phyloP scores from a whole-genome alignment of 1,284 basidiomycete genomes.

The Irpex rosettiformis region DNA sequence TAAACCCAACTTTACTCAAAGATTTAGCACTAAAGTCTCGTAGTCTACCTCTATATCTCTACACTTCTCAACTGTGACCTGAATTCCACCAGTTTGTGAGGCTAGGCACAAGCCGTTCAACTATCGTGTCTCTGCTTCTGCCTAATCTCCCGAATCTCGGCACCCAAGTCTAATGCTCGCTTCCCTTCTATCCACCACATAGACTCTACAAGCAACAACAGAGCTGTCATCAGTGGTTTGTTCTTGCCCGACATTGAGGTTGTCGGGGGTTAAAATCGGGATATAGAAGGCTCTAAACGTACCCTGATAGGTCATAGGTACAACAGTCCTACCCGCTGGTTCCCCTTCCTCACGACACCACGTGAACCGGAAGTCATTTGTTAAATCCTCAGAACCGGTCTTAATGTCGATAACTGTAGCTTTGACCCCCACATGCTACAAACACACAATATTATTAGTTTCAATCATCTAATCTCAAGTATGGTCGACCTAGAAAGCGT shows the following conservation, averaged over 20 bases:
- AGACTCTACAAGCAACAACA: constrained; percentile 46
- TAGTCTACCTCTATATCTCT: no score
- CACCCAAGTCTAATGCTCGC: constrained; percentile 61
- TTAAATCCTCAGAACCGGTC: constrained; percentile 64
- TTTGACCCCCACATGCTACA: constrained; percentile 67
- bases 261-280: no score
- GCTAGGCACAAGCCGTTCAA: no score
- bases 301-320: constrained; percentile 70
- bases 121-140: background rate
- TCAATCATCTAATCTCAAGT: no score
- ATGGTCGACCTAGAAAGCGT: no score
- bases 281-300: background rate
- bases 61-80: no score
- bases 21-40: no score
- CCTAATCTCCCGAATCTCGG: constrained; percentile 38
- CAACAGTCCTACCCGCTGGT: constrained; percentile 49
- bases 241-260: no score
- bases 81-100: no score
- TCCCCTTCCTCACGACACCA: constrained; percentile 48
- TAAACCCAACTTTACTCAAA: no score
- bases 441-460: background rate
- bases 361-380: constrained; percentile 71
- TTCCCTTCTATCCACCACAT: constrained; percentile 83
- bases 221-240: constrained; percentile 18
- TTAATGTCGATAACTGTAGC: constrained; percentile 75